Base-by-base conservation (phyloP, 805 yeast species). In the Candida gorgasii region DNA sequence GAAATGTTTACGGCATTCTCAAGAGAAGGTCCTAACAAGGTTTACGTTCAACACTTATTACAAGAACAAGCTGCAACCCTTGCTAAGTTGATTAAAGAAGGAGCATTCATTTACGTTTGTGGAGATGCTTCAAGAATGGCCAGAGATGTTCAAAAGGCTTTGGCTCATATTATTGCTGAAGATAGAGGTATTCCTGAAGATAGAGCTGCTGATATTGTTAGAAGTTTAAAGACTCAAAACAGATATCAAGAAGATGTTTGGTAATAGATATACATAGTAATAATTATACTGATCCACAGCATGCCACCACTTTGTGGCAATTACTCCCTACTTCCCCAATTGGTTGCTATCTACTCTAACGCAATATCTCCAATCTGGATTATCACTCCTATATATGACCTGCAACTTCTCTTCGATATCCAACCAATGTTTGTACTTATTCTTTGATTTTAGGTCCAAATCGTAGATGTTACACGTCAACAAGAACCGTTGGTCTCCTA, bases 51-150 rank as follows among this genome's bases (percentile, higher is more conserved):
- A 69, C 84, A 93, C 59, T 79, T 77, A 50, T 59, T 93, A 52
- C 52, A 62, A 37, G 86, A 82, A 47, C 60, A 78, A 59, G 57
- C 73, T 55, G 58, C 75, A 51, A 69, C 76, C 50, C 65, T 86
- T 43, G 79, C 81, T 53, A 69, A 79, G 36, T 65, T 84, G 36
- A 59, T 84, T 40, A 62, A 67, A 40, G 62, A 66, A 36, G 97
- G 96, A 44, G 98, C 96, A 0, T 86, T 82, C 62, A 76, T 92
- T 52, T 92, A 93, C 62, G 96, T 92, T 28, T 92, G 99, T 75
- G 99, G 98, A 61, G 98, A 93, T 69, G 98, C 99, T 18, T 79
- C 86, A 20, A 80, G 78, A 51, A 93, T 92, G 99, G 97, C 98
- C 3, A 84, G 92, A 67, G 96, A 89, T 59, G 98, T 92, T 8